A percentile compares a stretch with the other conserved stretches of the same genome.
phyloP scores from a whole-genome alignment of 2,329 filamentous ascomycete species.

The Aspergillus calidoustus region DNA sequence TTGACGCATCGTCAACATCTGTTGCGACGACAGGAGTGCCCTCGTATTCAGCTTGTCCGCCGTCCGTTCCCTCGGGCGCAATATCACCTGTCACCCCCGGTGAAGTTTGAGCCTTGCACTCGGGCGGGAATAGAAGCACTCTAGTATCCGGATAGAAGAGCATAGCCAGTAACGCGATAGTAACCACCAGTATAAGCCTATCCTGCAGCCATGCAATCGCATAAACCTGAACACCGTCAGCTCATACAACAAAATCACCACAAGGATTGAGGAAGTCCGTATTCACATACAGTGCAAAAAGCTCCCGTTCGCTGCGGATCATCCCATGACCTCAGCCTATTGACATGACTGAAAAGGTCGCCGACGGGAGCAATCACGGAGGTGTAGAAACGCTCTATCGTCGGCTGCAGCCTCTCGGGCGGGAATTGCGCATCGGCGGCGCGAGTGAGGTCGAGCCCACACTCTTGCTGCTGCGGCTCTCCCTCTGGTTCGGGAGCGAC shows the following conservation, averaged over 20 bases:
- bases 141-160: not conserved
- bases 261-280: not conserved
- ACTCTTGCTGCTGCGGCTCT: constrained; percentile 58
- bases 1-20: not conserved
- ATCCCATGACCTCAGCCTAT: constrained; percentile 76
- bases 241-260: too few relatives aligned
- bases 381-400: constrained; percentile 81
- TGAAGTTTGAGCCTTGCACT: too few relatives aligned
- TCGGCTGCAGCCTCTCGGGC: constrained; percentile 78
- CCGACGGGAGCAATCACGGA: constrained; percentile 72
- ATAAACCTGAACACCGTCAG: constrained; percentile 48
- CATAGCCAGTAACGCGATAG: not conserved
- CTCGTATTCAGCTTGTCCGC: not conserved
- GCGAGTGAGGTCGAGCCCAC: constrained; percentile 73
- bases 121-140: not conserved
- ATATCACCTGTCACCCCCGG: not conserved
- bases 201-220: constrained; percentile 73
- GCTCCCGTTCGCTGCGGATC: constrained; percentile 70
- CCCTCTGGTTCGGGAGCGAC: constrained; percentile 58
- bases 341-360: constrained; percentile 72
- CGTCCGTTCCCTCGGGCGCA: not conserved
- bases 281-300: constrained; percentile 61
- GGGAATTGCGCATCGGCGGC: constrained; percentile 84
- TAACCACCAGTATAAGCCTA: constrained; percentile 56
- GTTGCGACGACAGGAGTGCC: not conserved